These are phyloP conservation scores for Pseudogymnoascus sp. DNA, from an alignment of 2,329 filamentous ascomycete genomes.

Conservation along the genomic window DNA sequence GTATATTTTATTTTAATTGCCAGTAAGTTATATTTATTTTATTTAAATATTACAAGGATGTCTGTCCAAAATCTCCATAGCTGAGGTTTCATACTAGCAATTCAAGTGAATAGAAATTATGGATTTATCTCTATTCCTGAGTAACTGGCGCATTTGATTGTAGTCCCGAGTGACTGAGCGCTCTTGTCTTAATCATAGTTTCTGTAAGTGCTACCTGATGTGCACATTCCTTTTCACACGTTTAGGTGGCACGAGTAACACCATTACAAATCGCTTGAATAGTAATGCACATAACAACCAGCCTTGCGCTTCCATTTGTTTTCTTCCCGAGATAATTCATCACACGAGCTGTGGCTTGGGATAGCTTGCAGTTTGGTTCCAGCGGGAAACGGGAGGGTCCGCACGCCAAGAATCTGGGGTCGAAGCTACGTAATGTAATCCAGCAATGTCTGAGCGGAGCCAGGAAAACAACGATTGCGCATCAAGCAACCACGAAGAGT, in stretches of 20 bases:
- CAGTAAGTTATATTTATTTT: neutral
- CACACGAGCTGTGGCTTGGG: neutral
- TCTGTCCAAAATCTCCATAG: no score
- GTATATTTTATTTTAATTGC: neutral
- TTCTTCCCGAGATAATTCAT: neutral
- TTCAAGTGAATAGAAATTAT: neutral
- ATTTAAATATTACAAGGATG: neutral
- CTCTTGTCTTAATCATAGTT: neutral
- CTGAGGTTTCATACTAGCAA: neutral
- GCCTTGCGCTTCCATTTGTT: neutral
- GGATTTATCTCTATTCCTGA: neutral
- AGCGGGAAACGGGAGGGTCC: neutral
- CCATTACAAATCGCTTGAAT: neutral
- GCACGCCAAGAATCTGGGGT: conserved; percentile 6
- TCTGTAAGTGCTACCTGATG: neutral
- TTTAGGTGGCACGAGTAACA: neutral
- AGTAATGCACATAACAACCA: neutral
- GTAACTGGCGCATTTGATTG: neutral
- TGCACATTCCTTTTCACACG: neutral
- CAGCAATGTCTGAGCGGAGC: neutral
- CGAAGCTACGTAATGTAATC: neutral
- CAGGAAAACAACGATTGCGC: neutral
- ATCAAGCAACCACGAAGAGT: neutral
- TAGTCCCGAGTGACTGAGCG: neutral
- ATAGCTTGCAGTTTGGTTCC: neutral